Evolutionary conservation across 1,284 basidiomycete genomes (phyloP).

Genomic region (Ganoderma resinaceum): DNA sequence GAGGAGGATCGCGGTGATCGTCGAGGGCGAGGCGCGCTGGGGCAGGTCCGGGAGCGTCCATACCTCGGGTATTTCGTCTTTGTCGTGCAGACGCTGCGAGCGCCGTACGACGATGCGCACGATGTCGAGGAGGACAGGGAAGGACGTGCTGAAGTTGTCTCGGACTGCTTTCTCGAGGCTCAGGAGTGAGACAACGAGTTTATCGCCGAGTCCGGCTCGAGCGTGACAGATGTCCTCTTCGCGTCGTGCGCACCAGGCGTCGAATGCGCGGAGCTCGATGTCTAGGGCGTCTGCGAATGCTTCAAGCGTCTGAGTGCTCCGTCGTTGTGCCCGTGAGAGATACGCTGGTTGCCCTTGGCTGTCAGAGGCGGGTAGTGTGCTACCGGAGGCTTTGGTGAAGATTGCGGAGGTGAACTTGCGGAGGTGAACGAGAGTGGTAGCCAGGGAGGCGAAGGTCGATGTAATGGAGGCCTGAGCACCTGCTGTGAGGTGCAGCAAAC

Average conservation of each 20-base stretch:
- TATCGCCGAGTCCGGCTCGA: constrained; percentile 48
- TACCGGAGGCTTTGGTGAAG: constrained; percentile 41
- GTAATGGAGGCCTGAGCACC: constrained; percentile 70
- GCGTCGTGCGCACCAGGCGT: constrained; percentile 72
- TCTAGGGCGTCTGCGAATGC: constrained; percentile 84
- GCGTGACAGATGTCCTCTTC: constrained; percentile 73
- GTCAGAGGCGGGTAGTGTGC: constrained; percentile 7
- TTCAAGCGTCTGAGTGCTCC: constrained; percentile 68
- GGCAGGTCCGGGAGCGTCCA: constrained; percentile 52
- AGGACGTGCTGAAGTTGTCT: constrained; percentile 62
- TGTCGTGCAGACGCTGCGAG: constrained; percentile 37
- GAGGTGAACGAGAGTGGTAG: constrained; percentile 66
- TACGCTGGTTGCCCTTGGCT: constrained; percentile 20
- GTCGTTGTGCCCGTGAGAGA: constrained; percentile 26
- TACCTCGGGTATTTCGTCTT: constrained; percentile 40
- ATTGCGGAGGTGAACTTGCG: constrained; percentile 63
- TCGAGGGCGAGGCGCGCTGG: constrained; percentile 54
- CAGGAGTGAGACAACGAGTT: constrained; percentile 71
- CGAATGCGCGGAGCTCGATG: constrained; percentile 60
- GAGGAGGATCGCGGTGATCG: constrained; percentile 61
- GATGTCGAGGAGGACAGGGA: constrained; percentile 60
- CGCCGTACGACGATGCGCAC: constrained; percentile 36
- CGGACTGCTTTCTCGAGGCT: constrained; percentile 64
- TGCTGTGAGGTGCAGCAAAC: constrained; percentile 69
- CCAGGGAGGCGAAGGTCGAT: constrained; percentile 56